These are phyloP conservation scores for Monoraphidium neglectum DNA, from an alignment of 139 green algal genomes.

Conservation along the genomic window DNA sequence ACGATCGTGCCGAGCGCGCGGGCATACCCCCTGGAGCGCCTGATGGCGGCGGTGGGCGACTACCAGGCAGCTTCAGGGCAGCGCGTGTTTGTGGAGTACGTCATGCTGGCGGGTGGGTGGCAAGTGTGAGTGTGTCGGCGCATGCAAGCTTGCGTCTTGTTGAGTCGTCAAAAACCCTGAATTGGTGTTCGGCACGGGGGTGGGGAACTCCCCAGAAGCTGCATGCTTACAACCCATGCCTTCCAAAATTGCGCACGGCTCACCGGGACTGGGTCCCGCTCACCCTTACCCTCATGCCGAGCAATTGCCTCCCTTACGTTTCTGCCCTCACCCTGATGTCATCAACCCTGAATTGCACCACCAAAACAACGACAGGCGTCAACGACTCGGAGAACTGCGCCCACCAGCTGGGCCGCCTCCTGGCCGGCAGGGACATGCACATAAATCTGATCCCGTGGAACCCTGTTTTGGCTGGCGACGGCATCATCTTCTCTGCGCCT, in stretches of 20 bases:
- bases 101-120: constrained; percentile 73
- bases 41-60: constrained; percentile 82
- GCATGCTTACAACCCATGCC: no score
- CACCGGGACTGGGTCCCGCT: no score
- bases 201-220: no score
- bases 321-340: background rate
- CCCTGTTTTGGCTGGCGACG: constrained; percentile 53
- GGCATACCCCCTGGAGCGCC: constrained; percentile 81
- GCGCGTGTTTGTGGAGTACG: constrained; percentile 95
- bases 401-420: constrained; percentile 73
- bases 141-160: no score
- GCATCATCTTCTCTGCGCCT: constrained; percentile 57
- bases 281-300: background rate
- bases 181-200: no score
- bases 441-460: constrained; percentile 97
- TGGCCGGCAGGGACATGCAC: constrained; percentile 60
- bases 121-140: no score
- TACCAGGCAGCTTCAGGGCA: constrained; percentile 63
- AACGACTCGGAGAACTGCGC: constrained; percentile 84
- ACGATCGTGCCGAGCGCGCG: constrained; percentile 89
- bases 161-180: no score
- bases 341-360: background rate
- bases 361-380: constrained; percentile 38
- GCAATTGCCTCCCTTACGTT: background rate
- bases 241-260: no score